phyloP scores from a whole-genome alignment of 148 eudicot species.

The Nyssa sinensis region DNA sequence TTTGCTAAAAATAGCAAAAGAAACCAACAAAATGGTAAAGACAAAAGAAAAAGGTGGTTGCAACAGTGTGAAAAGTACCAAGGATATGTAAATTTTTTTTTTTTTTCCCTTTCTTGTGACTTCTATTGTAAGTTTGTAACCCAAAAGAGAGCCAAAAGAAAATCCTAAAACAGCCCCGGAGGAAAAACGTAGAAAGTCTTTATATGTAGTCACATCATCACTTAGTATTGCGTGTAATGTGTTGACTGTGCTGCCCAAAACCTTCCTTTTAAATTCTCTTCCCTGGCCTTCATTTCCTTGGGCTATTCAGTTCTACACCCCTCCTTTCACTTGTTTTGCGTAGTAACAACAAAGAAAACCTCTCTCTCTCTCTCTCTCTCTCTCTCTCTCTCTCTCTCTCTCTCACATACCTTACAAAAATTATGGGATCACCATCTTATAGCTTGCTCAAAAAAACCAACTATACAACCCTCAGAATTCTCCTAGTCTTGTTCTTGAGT shows the following conservation, averaged over 20 bases:
- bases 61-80: conserved; percentile 6
- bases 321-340: conserved; percentile 7
- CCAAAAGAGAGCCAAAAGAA: not conserved
- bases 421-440: conserved; percentile 32
- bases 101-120: conserved; percentile 6
- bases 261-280: conserved; percentile 39
- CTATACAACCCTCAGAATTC: conserved; percentile 30
- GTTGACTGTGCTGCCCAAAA: conserved; percentile 27
- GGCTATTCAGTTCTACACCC: conserved; percentile 20
- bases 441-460: conserved; percentile 25
- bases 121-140: not conserved
- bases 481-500: conserved; percentile 40
- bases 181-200: not conserved
- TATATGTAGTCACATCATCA: conserved; percentile 3
- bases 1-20: conserved; percentile 7
- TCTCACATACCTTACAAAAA: not conserved
- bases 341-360: conserved; percentile 10
- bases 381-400: conserved; percentile 7
- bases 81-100: conserved; percentile 8
- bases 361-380: conserved; percentile 11
- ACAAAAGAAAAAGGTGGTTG: not conserved
- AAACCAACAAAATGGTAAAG: not conserved
- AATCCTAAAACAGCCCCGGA: not conserved
- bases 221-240: not conserved
- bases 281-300: conserved; percentile 20